Evolutionary conservation across 2,329 filamentous ascomycete species (phyloP).

Genomic region (Claviceps humidiphila): DNA sequence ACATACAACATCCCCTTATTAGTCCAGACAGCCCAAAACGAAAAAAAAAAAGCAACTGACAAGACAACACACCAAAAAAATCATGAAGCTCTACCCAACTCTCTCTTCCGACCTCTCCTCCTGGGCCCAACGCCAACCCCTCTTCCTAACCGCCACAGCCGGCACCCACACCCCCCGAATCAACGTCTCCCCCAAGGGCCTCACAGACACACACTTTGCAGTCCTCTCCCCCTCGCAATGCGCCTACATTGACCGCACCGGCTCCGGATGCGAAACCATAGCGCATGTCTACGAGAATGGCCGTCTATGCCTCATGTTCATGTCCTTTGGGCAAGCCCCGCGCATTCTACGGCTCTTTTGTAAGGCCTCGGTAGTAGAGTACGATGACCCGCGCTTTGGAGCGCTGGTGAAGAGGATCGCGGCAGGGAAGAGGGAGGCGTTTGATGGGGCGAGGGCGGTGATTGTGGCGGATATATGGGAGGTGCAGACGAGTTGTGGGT

Average conservation of each 20-base stretch:
- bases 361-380: constrained; percentile 44
- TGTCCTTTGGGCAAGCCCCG: constrained; percentile 45
- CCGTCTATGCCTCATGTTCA: constrained; percentile 62
- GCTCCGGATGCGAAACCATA: constrained; percentile 65
- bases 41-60: background rate
- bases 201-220: constrained; percentile 47
- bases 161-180: constrained; percentile 55
- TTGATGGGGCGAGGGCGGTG: constrained; percentile 43
- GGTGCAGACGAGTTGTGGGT: constrained; percentile 55
- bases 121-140: constrained; percentile 54
- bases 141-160: constrained; percentile 67
- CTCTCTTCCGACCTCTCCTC: constrained; percentile 41
- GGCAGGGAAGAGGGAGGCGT: constrained; percentile 21
- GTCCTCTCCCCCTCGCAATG: constrained; percentile 44
- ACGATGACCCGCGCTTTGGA: constrained; percentile 36
- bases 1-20: too few species aligned
- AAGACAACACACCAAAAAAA: background rate
- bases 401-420: constrained; percentile 31
- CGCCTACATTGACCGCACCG: constrained; percentile 62
- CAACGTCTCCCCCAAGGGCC: constrained; percentile 66
- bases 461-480: constrained; percentile 50
- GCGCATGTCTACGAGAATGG: constrained; percentile 66
- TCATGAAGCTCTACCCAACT: constrained; percentile 47
- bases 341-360: constrained; percentile 55
- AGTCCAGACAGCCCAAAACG: background rate